These are phyloP conservation scores for Rhinocladiella mackenziei DNA, from an alignment of 2,329 filamentous ascomycete genomes.

Conservation along the genomic window DNA sequence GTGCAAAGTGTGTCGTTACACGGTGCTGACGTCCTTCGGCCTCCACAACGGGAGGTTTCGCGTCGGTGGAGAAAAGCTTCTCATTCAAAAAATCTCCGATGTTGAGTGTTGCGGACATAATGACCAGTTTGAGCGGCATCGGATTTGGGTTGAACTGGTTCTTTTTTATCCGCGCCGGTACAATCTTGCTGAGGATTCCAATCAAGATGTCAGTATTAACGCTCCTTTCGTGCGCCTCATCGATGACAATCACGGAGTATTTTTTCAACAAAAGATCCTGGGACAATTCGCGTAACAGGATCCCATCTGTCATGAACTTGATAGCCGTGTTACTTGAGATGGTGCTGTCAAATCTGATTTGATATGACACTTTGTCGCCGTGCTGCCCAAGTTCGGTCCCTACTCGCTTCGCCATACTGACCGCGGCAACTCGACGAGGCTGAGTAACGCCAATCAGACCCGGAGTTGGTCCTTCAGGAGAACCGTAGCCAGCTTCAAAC, in stretches of 20 bases:
- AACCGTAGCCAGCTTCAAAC: constrained; percentile 88
- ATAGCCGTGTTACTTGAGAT: constrained; percentile 76
- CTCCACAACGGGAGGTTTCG: constrained; percentile 74
- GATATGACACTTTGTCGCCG: constrained; percentile 77
- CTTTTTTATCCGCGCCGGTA: constrained; percentile 75
- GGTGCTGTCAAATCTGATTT: constrained; percentile 90
- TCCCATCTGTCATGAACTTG: constrained; percentile 99
- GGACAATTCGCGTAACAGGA: constrained; percentile 83
- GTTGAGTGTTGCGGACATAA: constrained; percentile 94
- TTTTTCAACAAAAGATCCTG: constrained; percentile 83
- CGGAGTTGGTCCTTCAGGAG: constrained; percentile 69
- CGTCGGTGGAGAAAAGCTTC: constrained; percentile 66
- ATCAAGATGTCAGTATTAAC: constrained; percentile 98
- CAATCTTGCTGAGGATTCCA: constrained; percentile 90
- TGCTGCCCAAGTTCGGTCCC: constrained; percentile 76
- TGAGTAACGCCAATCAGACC: constrained; percentile 96
- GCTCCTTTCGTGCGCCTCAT: constrained; percentile 94
- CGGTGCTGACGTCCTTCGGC: constrained; percentile 88
- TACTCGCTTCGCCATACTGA: constrained; percentile 94
- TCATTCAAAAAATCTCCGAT: constrained; percentile 91
- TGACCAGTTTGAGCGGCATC: constrained; percentile 83
- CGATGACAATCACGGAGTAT: constrained; percentile 90
- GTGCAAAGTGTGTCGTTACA: constrained; percentile 83
- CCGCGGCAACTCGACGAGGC: constrained; percentile 86
- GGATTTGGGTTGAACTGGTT: constrained; percentile 65